Percentiles rank a stretch among this genome's conserved stretches.
Conservation (phyloP, 495 filamentous ascomycete genomes). For the Tetracladium setigerum region DNA sequence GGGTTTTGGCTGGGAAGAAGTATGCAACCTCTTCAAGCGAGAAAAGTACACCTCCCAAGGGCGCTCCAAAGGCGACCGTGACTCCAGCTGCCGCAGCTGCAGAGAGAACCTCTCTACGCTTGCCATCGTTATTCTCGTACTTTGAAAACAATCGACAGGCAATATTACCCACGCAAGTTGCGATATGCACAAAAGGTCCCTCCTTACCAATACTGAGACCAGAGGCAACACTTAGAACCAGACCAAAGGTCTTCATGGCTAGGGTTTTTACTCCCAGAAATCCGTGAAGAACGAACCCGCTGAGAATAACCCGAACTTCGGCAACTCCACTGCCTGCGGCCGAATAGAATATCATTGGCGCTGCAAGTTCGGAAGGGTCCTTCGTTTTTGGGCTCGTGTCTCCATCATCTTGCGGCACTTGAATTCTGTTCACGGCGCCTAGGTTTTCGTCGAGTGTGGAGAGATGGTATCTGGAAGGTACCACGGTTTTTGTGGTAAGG, state of each 20-base stretch:
- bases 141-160: slow-evolving; percentile 87
- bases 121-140: slow-evolving; percentile 86
- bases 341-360: slow-evolving; percentile 89
- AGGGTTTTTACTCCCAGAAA: slow-evolving; percentile 89
- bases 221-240: slow-evolving; percentile 85
- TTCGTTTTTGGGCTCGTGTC: slow-evolving; percentile 34
- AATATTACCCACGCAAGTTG: slow-evolving; percentile 93
- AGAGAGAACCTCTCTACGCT: slow-evolving; percentile 80
- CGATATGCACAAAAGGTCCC: slow-evolving; percentile 95
- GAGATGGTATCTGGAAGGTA: slow-evolving; percentile 79
- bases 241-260: slow-evolving; percentile 72
- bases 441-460: slow-evolving; percentile 79
- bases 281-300: slow-evolving; percentile 93
- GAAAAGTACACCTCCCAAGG: slow-evolving; percentile 88
- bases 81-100: slow-evolving; percentile 90
- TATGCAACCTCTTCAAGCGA: slow-evolving; percentile 93
- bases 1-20: slow-evolving; percentile 96
- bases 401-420: slow-evolving; percentile 11
- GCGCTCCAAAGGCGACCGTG: slow-evolving; percentile 90
- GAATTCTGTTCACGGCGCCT: slow-evolving; percentile 33
- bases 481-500: slow-evolving; percentile 80
- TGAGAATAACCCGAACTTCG: slow-evolving; percentile 95
- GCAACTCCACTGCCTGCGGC: slow-evolving; percentile 95
- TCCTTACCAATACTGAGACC: slow-evolving; percentile 94
- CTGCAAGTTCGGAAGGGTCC: slow-evolving; percentile 27